phyloP scores from a whole-genome alignment of 441 rosid species.

The Sinapis alba region DNA sequence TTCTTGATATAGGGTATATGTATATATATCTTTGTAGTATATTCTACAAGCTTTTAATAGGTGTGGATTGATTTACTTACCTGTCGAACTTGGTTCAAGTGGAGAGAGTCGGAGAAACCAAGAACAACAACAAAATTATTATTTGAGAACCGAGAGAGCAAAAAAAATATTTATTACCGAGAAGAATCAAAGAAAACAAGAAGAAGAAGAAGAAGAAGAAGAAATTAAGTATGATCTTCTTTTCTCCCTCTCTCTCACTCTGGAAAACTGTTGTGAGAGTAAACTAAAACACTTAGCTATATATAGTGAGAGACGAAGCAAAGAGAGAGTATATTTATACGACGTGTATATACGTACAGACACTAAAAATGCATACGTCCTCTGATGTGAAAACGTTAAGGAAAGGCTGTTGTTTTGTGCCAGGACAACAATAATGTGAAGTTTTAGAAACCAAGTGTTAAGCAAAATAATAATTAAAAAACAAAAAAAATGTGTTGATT shows the following conservation, averaged over 20 bases:
- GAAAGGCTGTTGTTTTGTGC: neutral
- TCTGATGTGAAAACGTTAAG: constrained; percentile 3
- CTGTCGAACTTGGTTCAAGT: constrained; percentile 11
- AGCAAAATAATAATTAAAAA: too few species aligned
- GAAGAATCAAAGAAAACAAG: neutral
- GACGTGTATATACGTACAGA: neutral
- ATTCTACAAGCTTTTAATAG: neutral
- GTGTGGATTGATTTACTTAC: constrained; percentile 18
- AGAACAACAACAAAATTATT: neutral
- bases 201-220: constrained; percentile 1
- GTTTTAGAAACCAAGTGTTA: neutral
- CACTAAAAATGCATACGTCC: constrained; percentile 9
- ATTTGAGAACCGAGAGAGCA: neutral
- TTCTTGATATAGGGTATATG: neutral
- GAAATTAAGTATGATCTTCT: neutral
- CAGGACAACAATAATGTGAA: neutral
- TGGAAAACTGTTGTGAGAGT: constrained; percentile 8
- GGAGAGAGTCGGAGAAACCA: constrained; percentile 27
- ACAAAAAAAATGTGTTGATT: too few species aligned
- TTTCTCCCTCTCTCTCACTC: neutral
- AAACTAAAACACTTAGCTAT: constrained; percentile 12
- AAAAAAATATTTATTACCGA: neutral
- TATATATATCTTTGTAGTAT: neutral
- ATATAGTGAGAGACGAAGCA: constrained; percentile 16
- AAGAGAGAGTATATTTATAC: neutral